Conservation (phyloP, 495 filamentous ascomycete genomes). For the Acidiella bohemica region DNA sequence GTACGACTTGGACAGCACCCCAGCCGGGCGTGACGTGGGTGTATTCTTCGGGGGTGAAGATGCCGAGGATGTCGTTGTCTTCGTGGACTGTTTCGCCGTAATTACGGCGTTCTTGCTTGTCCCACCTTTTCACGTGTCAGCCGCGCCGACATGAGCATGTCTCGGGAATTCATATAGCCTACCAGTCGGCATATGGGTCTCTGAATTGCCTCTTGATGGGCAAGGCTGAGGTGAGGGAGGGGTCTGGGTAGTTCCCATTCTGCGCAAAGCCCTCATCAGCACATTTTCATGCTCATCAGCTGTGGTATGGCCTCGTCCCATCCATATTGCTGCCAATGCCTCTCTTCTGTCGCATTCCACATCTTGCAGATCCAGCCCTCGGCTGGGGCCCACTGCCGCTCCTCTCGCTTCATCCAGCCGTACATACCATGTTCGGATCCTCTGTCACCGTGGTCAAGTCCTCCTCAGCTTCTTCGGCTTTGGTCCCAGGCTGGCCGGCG, state of each 20-base stretch:
- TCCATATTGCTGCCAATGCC: too few species aligned
- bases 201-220: slow-evolving; percentile 71
- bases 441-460: slow-evolving; percentile 40
- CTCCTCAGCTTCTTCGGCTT: slow-evolving; percentile 27
- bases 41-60: slow-evolving; percentile 83
- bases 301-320: too few species aligned
- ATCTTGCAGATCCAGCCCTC: too few species aligned
- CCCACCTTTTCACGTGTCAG: slow-evolving; percentile 54
- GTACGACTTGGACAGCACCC: slow-evolving; percentile 50
- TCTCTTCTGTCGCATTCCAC: too few species aligned
- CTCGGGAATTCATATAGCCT: neutral
- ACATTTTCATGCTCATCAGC: too few species aligned
- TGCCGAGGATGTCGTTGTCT: slow-evolving; percentile 87
- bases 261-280: slow-evolving; percentile 24
- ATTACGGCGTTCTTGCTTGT: slow-evolving; percentile 90
- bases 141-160: too few species aligned
- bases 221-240: slow-evolving; percentile 35
- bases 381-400: too few species aligned
- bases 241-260: slow-evolving; percentile 92
- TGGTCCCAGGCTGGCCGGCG: slow-evolving; percentile 17
- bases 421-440: slow-evolving; percentile 64
- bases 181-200: slow-evolving; percentile 66
- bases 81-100: slow-evolving; percentile 93
- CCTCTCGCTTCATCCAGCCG: too few species aligned
- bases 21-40: slow-evolving; percentile 63